Evolutionary conservation across 192 early-diverging fungal genomes (phyloP).

Genomic region (Phlyctochytrium planicorne): DNA sequence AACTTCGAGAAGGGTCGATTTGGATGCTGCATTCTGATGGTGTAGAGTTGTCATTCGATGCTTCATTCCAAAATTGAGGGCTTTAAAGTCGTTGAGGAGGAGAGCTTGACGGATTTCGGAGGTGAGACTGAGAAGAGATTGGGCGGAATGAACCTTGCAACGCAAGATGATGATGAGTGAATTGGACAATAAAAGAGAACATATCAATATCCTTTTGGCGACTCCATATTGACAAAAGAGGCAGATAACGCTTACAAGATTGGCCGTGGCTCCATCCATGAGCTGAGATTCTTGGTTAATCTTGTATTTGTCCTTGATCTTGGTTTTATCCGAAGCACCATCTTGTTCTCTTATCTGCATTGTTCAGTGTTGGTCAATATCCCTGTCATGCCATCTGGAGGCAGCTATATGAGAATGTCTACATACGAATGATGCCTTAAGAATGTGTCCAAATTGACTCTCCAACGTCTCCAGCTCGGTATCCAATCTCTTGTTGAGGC

Average conservation of each 20-base stretch:
- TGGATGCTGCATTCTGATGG: not conserved
- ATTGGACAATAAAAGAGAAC: not conserved
- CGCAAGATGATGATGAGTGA: not conserved
- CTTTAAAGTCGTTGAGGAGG: constrained; percentile 3
- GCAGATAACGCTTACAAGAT: too few species aligned
- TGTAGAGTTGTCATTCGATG: not conserved
- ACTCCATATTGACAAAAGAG: too few species aligned
- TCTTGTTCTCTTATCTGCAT: too few species aligned
- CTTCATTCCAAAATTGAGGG: not conserved
- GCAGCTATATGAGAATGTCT: too few species aligned
- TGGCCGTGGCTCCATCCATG: not conserved
- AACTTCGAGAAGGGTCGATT: not conserved
- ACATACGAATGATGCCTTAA: too few species aligned
- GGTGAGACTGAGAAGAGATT: not conserved
- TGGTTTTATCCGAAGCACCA: too few species aligned
- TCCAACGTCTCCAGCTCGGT: too few species aligned
- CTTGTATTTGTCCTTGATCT: constrained; percentile 5
- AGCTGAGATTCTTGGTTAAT: not conserved
- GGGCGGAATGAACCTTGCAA: not conserved
- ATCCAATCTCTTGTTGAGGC: too few species aligned
- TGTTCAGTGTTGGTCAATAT: too few species aligned
- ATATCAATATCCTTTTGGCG: too few species aligned
- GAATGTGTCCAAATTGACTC: too few species aligned
- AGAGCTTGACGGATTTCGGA: not conserved
- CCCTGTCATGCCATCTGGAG: too few species aligned